Conservation (phyloP, 2,329 filamentous ascomycete species). For the Colletotrichum cereale region DNA sequence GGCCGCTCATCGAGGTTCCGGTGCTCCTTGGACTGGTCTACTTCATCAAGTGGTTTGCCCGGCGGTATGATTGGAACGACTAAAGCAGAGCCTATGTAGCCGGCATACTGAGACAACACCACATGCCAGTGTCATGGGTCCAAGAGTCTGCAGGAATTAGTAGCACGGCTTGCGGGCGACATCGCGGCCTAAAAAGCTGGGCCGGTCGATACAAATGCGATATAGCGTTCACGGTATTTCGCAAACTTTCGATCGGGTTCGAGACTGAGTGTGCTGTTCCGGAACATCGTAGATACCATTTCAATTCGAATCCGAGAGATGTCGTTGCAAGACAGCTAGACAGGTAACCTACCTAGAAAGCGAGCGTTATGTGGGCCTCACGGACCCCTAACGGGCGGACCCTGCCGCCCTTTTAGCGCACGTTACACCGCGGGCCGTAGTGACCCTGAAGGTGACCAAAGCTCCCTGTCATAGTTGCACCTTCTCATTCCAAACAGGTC, state of each 20-base stretch:
- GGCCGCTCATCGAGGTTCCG: constrained; percentile 88
- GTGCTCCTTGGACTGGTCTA: constrained; percentile 85
- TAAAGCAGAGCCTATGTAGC: constrained; percentile 35
- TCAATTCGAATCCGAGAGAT: not conserved
- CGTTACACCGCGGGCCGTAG: constrained; percentile 15
- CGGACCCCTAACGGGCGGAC: constrained; percentile 16
- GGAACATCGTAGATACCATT: not conserved
- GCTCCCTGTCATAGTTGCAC: constrained; percentile 22
- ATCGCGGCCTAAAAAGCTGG: constrained; percentile 2
- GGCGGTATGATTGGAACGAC: constrained; percentile 66
- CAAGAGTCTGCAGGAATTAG: constrained; percentile 19
- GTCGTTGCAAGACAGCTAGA: not conserved
- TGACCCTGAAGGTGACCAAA: constrained; percentile 26
- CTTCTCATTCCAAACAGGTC: constrained; percentile 16
- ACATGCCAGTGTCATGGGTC: constrained; percentile 31
- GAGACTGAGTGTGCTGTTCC: no score
- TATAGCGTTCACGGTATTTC: not conserved
- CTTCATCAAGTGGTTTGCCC: constrained; percentile 71
- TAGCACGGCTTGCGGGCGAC: constrained; percentile 23
- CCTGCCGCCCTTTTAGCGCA: constrained; percentile 25
- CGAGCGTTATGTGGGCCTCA: not conserved
- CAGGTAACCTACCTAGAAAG: not conserved
- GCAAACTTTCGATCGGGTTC: not conserved
- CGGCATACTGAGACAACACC: constrained; percentile 4
- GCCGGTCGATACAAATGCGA: no score